Evolutionary conservation across 306 rosid genomes (phyloP), one percentile per base, ranked within the genome.

Genomic region (Lagenaria siceraria): DNA sequence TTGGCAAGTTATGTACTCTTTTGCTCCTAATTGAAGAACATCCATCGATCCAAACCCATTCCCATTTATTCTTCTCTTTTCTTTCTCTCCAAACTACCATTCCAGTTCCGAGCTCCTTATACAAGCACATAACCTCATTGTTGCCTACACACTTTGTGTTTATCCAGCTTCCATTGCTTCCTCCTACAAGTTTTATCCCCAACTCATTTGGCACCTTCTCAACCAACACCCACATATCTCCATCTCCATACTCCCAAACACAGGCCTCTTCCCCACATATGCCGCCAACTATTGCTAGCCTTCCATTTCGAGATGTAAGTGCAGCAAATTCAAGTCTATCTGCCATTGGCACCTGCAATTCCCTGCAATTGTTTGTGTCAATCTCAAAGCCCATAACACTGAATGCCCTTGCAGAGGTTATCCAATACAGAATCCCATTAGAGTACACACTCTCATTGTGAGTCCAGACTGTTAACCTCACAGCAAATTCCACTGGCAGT

Each of bases 401-500:
- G 7, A 85, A 91, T 0, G 86, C 94, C 68, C 91, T 84, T 0
- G 97, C 97, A 0, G 96, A 90, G 5, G 98, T 93, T 33, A 91
- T 81, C 97, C 96, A 93, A 8, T 91, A 91, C 48, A 93, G 38
- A 10, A 77, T 83, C n/a, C 85, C 85, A 31, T 74, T 70, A 1
- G 85, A 77, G 65, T 48, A 79, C 5, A 90, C 92, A 46, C 85
- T 80, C 78, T 91, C 92, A 53, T 86, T 89, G 4, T 92, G 92
- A 19, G 97, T 90, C 98, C 98, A 91, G 14, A 93, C 88, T 0
- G 92, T 91, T 0, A 93, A 87, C 82, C 98, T 91, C 55, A 90
- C 88, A 0, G 97, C 81, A 78, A 87, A 87, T 33, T 93, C 96
- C 70, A 86, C 72, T 0, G 92, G 92, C 75, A 83, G 55, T 10